These are phyloP conservation scores for Xerocomus spinulosus DNA, from an alignment of 768 basidiomycete genomes.

Conservation along the genomic window DNA sequence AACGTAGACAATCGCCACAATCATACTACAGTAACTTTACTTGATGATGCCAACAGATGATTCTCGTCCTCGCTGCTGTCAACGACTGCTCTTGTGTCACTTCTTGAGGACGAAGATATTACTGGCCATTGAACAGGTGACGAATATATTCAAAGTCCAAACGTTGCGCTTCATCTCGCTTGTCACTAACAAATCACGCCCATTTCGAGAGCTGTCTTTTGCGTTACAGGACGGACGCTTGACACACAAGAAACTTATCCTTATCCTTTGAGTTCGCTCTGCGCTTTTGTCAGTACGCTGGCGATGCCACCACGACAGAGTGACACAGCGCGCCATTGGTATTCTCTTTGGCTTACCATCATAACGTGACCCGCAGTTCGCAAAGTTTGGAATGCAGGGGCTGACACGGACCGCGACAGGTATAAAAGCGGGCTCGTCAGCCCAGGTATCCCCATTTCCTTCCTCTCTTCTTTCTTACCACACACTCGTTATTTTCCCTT, in stretches of 20 bases:
- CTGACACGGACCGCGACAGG: too few relatives aligned
- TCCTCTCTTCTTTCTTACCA: too few relatives aligned
- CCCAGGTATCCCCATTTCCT: too few relatives aligned
- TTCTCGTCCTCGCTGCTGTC: background rate
- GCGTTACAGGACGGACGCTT: constrained; percentile 3
- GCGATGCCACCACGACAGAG: background rate
- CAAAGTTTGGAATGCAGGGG: too few relatives aligned
- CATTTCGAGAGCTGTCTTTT: constrained; percentile 13
- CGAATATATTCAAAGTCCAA: background rate
- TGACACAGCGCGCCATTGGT: background rate
- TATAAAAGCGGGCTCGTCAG: too few relatives aligned
- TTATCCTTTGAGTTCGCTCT: background rate
- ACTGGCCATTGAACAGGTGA: background rate
- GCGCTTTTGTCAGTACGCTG: background rate
- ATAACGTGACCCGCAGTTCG: too few relatives aligned
- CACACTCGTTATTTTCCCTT: too few relatives aligned
- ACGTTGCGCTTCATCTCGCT: constrained; percentile 23
- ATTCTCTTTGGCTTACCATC: too few relatives aligned
- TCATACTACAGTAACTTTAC: too few relatives aligned
- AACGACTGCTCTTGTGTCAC: background rate
- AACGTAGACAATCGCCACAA: too few relatives aligned
- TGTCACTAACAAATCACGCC: constrained; percentile 14
- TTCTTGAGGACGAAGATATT: background rate
- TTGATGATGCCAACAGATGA: too few relatives aligned
- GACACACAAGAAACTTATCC: background rate